Evolutionary conservation across 2,329 filamentous ascomycete species (phyloP).

Genomic region (Cytospora chrysosperma): DNA sequence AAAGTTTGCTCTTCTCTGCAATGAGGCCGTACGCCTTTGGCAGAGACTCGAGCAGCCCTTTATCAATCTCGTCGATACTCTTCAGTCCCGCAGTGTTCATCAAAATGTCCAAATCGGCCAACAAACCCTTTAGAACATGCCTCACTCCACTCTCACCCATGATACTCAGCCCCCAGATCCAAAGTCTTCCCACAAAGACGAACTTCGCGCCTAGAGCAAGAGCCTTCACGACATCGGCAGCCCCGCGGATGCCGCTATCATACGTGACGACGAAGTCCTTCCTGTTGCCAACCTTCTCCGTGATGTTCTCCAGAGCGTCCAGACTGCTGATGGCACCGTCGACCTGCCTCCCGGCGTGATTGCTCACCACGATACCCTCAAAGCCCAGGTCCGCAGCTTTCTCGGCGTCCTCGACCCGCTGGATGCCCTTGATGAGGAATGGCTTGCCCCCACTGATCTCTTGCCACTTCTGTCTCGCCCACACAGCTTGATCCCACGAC

Average conservation of each 20-base stretch:
- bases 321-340: slow-evolving; percentile 59
- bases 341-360: slow-evolving; percentile 58
- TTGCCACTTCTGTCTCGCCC: slow-evolving; percentile 61
- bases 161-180: slow-evolving; percentile 60
- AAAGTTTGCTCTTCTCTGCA: slow-evolving; percentile 24
- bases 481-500: slow-evolving; percentile 63
- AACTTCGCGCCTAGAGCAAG: slow-evolving; percentile 61
- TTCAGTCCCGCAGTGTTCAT: slow-evolving; percentile 59
- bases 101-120: slow-evolving; percentile 62
- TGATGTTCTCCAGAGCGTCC: slow-evolving; percentile 60
- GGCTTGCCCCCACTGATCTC: slow-evolving; percentile 56
- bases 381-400: slow-evolving; percentile 56
- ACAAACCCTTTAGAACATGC: slow-evolving; percentile 60
- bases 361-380: slow-evolving; percentile 61
- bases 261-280: slow-evolving; percentile 50
- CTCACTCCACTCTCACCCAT: slow-evolving; percentile 60
- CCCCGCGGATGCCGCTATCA: slow-evolving; percentile 57
- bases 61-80: slow-evolving; percentile 51
- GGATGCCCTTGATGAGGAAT: slow-evolving; percentile 63
- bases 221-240: slow-evolving; percentile 59
- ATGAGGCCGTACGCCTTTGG: slow-evolving; percentile 34
- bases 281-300: slow-evolving; percentile 38
- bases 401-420: slow-evolving; percentile 56
- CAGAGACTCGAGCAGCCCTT: slow-evolving; percentile 41
- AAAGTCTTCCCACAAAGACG: slow-evolving; percentile 59